phyloP scores from a whole-genome alignment of 2,329 filamentous ascomycete species.

The Trichoderma afroharzianum region DNA sequence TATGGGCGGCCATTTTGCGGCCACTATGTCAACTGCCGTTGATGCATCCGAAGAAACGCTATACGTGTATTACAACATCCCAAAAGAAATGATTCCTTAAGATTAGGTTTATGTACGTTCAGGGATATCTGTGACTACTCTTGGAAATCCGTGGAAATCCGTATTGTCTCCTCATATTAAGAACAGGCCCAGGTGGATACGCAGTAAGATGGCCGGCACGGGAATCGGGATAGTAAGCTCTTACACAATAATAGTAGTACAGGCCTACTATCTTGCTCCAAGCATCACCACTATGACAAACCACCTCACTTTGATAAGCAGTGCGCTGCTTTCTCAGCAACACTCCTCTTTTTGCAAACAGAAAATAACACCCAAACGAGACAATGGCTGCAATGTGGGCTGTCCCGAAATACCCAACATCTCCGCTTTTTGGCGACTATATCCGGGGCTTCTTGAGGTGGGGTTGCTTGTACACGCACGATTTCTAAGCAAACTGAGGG shows the following conservation, averaged over 20 bases:
- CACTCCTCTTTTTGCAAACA: not conserved
- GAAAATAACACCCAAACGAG: not conserved
- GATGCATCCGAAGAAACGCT: not conserved
- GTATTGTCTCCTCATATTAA: not conserved
- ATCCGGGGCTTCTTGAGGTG: not conserved
- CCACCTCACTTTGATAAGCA: not conserved
- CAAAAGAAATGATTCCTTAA: not conserved
- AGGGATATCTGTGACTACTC: not conserved
- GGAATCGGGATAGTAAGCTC: not conserved
- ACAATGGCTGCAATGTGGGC: not conserved
- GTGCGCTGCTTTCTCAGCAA: not conserved
- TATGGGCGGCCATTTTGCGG: not conserved
- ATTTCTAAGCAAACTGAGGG: not conserved
- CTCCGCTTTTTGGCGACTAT: not conserved
- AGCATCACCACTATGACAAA: not conserved
- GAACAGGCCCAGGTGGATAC: not conserved
- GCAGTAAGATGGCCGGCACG: not conserved
- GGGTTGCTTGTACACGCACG: not conserved
- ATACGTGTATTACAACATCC: not conserved
- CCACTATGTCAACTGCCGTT: not conserved
- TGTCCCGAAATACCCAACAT: not conserved
- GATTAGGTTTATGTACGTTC: not conserved
- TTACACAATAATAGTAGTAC: not conserved
- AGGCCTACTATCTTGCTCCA: not conserved
- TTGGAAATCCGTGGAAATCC: not conserved